Conservation (phyloP, 192 early-diverging fungal species). For the Chytriomyces confervae region DNA sequence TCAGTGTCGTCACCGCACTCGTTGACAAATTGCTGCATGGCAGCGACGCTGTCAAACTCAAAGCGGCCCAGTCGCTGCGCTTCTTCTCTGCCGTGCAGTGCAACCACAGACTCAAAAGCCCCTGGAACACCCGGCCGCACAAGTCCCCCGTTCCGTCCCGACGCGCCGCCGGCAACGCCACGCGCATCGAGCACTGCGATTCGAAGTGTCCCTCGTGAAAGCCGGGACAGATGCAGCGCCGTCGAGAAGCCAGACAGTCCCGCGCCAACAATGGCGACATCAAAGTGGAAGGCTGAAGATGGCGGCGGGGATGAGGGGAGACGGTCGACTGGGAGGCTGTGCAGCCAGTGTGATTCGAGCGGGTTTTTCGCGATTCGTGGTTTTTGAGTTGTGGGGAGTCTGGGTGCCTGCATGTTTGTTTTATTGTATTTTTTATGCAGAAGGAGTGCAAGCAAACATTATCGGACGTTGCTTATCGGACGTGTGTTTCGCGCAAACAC, state of each 20-base stretch:
- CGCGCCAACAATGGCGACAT: conserved; percentile 8
- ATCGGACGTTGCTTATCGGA: too few species aligned
- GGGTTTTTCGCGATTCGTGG: background rate
- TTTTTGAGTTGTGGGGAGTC: background rate
- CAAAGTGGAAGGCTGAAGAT: background rate
- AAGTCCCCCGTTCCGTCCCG: conserved; percentile 63
- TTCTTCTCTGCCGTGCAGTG: conserved; percentile 12
- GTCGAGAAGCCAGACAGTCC: conserved; percentile 25
- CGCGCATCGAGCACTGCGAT: background rate
- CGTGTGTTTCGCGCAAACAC: too few species aligned
- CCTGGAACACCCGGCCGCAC: conserved; percentile 38
- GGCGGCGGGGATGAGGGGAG: background rate
- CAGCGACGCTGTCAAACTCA: conserved; percentile 13
- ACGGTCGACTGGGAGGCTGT: background rate
- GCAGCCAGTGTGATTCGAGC: background rate
- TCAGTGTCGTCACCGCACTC: too few species aligned
- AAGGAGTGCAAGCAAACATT: too few species aligned
- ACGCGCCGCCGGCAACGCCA: conserved; percentile 51
- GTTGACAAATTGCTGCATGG: conserved; percentile 35
- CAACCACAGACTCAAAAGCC: background rate
- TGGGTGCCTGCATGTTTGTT: too few species aligned
- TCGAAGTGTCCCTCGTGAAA: background rate
- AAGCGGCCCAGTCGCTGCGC: background rate
- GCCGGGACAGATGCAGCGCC: background rate
- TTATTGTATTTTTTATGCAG: too few species aligned